Evolutionary conservation across 305 asterid genomes (phyloP), one percentile per base, ranked within the genome.

Genomic region (Euphrasia arctica): DNA sequence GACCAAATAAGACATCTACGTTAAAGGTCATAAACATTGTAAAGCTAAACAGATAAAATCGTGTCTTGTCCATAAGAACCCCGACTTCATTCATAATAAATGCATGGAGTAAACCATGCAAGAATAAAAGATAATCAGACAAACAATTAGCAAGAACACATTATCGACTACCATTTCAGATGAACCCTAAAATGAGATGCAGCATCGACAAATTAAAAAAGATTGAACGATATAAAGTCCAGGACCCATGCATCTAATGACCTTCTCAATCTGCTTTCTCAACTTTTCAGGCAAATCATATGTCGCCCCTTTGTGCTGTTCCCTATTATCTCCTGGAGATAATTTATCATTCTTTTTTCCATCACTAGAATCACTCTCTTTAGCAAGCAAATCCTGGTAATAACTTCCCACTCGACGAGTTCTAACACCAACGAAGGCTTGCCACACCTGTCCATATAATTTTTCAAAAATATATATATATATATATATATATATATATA

Each of bases 221-320:
- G 87, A 83, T 72, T 83, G 86, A 84, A 87, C 80, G 86, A 83
- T 85, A 87, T 25, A 25, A 90, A 88, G 84, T 80, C 93, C 92
- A 84, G 86, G 90, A 80, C 69, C 93, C 97, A 87, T 89, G 97
- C 97, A 89, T 86, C 95, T 82, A 85, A 89, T 64, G 95, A 92
- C 98, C 98, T 92, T 92, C 98, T 92, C 98, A 87, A 92, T 92
- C 89, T 92, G 97, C 88, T 84, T 89, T 75, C 77, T 85, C 85
- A 68, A 82, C 79, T 87, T 93, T 54, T 90, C 96, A 58, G 97
- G 85, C 70, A 85, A 67, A 64, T 77, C 75, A 51, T 55, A 72
- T 70, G 72, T 70, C 80, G 69, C 77, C 68, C 60, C 70, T 66
- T 65, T 71, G 15, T 15, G 68, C 59, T 70, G 75, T 69, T 54